Base-by-base conservation (phyloP, 2,329 filamentous ascomycete genomes). In the Gyromitra esculenta region DNA sequence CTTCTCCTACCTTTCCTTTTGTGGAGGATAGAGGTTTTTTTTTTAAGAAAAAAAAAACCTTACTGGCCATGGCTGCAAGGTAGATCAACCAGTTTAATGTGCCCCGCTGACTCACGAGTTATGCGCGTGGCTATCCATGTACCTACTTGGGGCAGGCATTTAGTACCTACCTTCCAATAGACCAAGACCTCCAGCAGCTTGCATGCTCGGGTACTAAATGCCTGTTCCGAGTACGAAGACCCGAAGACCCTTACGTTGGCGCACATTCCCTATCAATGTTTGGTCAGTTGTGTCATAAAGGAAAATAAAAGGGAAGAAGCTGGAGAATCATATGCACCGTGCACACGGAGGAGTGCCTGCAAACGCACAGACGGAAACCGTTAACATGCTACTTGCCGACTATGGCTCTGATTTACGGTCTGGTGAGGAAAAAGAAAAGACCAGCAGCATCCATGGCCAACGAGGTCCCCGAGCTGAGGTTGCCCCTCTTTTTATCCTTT, bases 321-420 rank as follows among this genome's bases (percentile, higher is more conserved):
- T 31, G 0, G 9, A 13, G 48, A 52, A 52, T 56, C 25, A 56
- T 56, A 31, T 8, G 35, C 52, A 56, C 52, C 52, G 52, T 56
- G 52, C 52, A 31, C 52, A 56, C 52, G 52, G 15, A 21, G 52
- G 15, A 35, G 11, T 56, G 52, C 11, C 7, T 35, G 9, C 21
- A 31, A 56, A 52, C 21, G 52, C 52, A 56, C 52, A 8, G 52
- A 56, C 21, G 25, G 3, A 31, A 56, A 56, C 52, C 52, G 52
- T 56, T 56, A 56, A 56, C 31, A 31, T 35, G 25, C 52, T 25
- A 2, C 21, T 56, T 21, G 21, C 52, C 25, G 52, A 56, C 52
- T 35, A 56, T 13, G 52, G 15, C 21, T 56, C 11, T 8, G 18
- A 21, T 15, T 21, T 31, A 56, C 52, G 25, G 52, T 35, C 52